A percentile compares a stretch with the other conserved stretches of the same genome.
Conservation (phyloP, 2,329 filamentous ascomycete genomes). For the Aspergillus aculeatus region DNA sequence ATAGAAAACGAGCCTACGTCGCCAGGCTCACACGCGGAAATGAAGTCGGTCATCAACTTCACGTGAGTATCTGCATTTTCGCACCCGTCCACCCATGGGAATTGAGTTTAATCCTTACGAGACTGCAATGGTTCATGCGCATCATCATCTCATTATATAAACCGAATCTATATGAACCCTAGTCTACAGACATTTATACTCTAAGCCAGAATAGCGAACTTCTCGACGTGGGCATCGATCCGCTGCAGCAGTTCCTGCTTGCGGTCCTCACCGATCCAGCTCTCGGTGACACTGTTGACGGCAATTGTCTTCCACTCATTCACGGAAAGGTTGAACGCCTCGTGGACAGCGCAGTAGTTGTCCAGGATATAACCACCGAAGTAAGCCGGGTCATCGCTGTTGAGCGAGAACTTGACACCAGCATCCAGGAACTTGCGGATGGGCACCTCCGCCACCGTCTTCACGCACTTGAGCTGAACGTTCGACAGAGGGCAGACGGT, state of each 20-base stretch:
- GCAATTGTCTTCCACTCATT: slow-evolving; percentile 68
- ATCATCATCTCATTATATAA: background rate
- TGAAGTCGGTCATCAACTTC: no score
- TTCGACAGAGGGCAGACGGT: slow-evolving; percentile 75
- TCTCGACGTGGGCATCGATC: slow-evolving; percentile 34
- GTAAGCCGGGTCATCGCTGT: slow-evolving; percentile 73
- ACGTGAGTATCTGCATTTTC: no score
- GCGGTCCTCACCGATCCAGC: slow-evolving; percentile 65
- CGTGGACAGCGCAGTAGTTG: slow-evolving; percentile 74
- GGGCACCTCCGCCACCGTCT: slow-evolving; percentile 56
- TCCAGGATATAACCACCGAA: slow-evolving; percentile 74
- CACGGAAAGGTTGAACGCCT: slow-evolving; percentile 62
- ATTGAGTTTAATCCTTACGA: no score
- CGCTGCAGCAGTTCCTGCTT: slow-evolving; percentile 57
- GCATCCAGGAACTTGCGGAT: slow-evolving; percentile 62
- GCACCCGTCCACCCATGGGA: no score
- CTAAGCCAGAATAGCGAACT: slow-evolving; percentile 17
- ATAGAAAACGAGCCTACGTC: background rate
- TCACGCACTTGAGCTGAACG: slow-evolving; percentile 60
- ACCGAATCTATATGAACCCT: background rate
- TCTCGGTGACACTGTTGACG: slow-evolving; percentile 61
- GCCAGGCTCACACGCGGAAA: no score
- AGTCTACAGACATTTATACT: background rate
- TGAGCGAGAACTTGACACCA: slow-evolving; percentile 68
- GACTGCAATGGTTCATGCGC: background rate